Percentiles rank a stretch among this genome's conserved stretches.
Evolutionary conservation across 345 rosid species (phyloP).

Genomic region (Eucalyptus polyanthemos): DNA sequence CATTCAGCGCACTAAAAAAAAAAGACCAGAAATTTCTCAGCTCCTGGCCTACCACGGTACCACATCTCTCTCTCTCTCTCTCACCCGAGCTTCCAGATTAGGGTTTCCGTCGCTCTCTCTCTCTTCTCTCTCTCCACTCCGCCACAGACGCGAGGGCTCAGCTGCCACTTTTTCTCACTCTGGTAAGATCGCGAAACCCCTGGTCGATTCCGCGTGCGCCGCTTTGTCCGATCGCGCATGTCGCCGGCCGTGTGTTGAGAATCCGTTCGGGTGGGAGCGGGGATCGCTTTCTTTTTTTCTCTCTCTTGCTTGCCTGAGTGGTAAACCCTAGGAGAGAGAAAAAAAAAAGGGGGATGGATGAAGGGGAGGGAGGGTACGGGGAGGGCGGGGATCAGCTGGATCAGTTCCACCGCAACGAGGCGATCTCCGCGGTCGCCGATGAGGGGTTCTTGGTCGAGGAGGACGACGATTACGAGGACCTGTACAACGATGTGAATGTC

Average conservation of each 20-base stretch:
- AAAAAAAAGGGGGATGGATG: conserved; percentile 15
- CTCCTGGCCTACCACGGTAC: not conserved
- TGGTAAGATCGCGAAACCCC: not conserved
- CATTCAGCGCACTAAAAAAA: not conserved
- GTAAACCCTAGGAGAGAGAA: not conserved
- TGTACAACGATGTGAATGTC: conserved; percentile 74
- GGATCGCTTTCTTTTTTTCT: not conserved
- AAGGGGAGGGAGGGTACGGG: conserved; percentile 16
- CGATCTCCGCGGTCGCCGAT: conserved; percentile 62
- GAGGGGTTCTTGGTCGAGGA: conserved; percentile 53
- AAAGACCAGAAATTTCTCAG: not conserved
- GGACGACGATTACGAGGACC: conserved; percentile 77
- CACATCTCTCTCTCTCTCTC: not conserved
- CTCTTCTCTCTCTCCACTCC: not conserved
- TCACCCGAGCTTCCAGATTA: not conserved
- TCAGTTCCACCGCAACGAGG: conserved; percentile 56
- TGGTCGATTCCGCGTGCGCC: not conserved
- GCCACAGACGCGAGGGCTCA: not conserved
- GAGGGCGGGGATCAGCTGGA: conserved; percentile 42
- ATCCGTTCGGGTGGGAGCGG: not conserved
- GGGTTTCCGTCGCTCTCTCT: not conserved
- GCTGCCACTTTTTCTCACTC: not conserved
- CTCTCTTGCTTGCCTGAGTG: not conserved
- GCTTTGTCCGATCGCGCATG: not conserved
- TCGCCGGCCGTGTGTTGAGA: not conserved